Percentiles rank a stretch among this genome's conserved stretches.
Evolutionary conservation across 2,329 filamentous ascomycete species (phyloP).

Genomic region (Conoideocrella luteorostrata): DNA sequence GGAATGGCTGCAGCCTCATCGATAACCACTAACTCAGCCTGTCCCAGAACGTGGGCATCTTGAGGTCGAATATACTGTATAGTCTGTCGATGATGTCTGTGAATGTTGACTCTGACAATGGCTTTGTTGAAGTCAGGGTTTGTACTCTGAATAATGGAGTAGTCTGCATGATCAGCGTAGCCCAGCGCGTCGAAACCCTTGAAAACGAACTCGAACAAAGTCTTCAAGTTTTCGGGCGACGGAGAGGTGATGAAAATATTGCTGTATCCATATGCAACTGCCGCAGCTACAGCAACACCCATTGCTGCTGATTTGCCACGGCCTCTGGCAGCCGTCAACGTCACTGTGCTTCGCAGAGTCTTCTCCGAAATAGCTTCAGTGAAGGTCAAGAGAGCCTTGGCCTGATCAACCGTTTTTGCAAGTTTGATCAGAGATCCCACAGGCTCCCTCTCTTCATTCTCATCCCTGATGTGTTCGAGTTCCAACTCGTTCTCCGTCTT

Average conservation of each 20-base stretch:
- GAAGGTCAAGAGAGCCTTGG: slow-evolving; percentile 93
- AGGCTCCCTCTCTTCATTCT: slow-evolving; percentile 75
- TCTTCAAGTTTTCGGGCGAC: slow-evolving; percentile 97
- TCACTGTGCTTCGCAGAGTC: slow-evolving; percentile 87
- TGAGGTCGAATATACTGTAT: slow-evolving; percentile 98
- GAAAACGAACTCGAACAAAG: slow-evolving; percentile 95
- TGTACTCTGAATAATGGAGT: slow-evolving; percentile 95
- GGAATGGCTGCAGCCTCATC: slow-evolving; percentile 97
- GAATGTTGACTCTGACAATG: slow-evolving; percentile 92
- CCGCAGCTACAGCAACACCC: slow-evolving; percentile 88
- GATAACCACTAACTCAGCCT: slow-evolving; percentile 91
- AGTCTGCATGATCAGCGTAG: slow-evolving; percentile 93
- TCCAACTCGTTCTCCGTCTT: slow-evolving; percentile 67
- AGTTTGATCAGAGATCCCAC: slow-evolving; percentile 79
- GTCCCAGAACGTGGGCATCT: slow-evolving; percentile 88
- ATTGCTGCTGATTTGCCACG: slow-evolving; percentile 95
- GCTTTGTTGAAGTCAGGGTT: slow-evolving; percentile 99
- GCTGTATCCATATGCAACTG: slow-evolving; percentile 92
- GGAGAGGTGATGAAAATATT: slow-evolving; percentile 99
- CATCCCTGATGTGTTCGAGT: slow-evolving; percentile 81
- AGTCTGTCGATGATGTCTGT: slow-evolving; percentile 89
- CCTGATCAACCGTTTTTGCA: slow-evolving; percentile 88
- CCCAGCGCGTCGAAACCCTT: slow-evolving; percentile 94
- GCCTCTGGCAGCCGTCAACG: slow-evolving; percentile 87
- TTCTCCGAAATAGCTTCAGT: slow-evolving; percentile 96